Conservation (phyloP, 768 basidiomycete species). For the Royoungia palumana region DNA sequence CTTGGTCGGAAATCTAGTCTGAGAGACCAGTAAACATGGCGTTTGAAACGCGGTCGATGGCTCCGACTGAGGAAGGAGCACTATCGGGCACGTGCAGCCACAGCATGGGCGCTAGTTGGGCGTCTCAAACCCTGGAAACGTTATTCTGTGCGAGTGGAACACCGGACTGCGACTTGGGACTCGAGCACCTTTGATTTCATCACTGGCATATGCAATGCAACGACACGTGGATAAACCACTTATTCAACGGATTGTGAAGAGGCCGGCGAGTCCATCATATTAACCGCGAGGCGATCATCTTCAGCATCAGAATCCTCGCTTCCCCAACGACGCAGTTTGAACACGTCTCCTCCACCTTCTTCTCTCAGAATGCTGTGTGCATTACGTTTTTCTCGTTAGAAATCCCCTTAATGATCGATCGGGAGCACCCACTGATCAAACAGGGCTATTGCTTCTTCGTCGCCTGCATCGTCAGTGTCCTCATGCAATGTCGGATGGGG, state of each 20-base stretch:
- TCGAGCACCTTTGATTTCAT: background rate
- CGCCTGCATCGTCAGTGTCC: conserved; percentile 28
- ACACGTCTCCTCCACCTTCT: conserved; percentile 59
- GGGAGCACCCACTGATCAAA: conserved; percentile 68
- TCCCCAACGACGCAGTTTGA: conserved; percentile 41
- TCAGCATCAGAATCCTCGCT: conserved; percentile 25
- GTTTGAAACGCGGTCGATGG: background rate
- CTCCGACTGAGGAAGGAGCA: background rate
- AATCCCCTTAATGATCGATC: background rate
- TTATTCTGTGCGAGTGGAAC: conserved; percentile 4
- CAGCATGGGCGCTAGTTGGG: conserved; percentile 7
- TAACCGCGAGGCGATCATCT: conserved; percentile 19
- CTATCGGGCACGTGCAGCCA: conserved; percentile 14
- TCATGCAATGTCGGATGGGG: conserved; percentile 28
- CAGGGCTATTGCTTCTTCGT: conserved; percentile 57
- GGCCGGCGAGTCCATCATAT: conserved; percentile 23
- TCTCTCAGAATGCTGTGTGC: conserved; percentile 50
- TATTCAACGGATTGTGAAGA: conserved; percentile 9
- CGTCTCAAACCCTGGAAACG: background rate
- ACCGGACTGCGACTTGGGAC: conserved; percentile 7
- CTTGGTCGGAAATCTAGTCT: conserved; percentile 45
- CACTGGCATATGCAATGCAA: conserved; percentile 7
- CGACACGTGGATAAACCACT: conserved; percentile 3
- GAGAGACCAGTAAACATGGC: conserved; percentile 7
- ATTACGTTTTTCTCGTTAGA: conserved; percentile 9